Base-by-base conservation (phyloP, 768 basidiomycete genomes). In the Omphalotus guepiniiformis region DNA sequence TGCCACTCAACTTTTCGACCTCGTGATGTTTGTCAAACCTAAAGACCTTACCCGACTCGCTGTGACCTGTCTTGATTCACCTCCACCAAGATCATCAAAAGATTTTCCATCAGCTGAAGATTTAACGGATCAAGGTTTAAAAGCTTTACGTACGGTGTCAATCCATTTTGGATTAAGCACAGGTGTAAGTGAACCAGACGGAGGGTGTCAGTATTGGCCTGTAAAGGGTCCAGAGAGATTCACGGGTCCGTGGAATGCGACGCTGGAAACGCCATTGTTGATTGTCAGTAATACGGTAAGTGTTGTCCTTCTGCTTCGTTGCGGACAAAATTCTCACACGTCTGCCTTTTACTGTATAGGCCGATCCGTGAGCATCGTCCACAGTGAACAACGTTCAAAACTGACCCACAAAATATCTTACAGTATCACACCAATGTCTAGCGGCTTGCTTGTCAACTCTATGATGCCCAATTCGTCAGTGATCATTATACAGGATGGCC, bases 201-300 rank as follows among this genome's bases (percentile, higher is more conserved):
- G 57, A 6, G 59, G 57, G 23, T 61, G 59, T 32, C 50, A 55
- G 45, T 61, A 55, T 37, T 61, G 59, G 59, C 53, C 56, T 23
- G 57, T 53, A 28, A 34, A 35, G 11, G 53, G 56, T 2, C 58
- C 58, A 4, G 58, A 63, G 50, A 35, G 59, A 16, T 63, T 62
- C 36, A 34, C 21, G 1, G 61, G 62, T 11, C 62, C 62, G 32
- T 63, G 62, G 61, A 62, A 63, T 42, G 55, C 56, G 37, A 62
- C 34, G 13, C 41, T 63, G 16, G 50, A 55, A 30, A 55, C 51
- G 42, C 59, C 59, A 29, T 58, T 63, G 55, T 38, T 62, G 43
- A 57, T 63, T 41, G 46, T 60, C 13, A 63, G 59, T 50, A 63
- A 63, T 48, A 59, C 59, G 48, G 55, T 57, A 51, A 49, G 55